Evolutionary conservation across 495 filamentous ascomycete genomes (phyloP).

Genomic region (Lophium mytilinum): DNA sequence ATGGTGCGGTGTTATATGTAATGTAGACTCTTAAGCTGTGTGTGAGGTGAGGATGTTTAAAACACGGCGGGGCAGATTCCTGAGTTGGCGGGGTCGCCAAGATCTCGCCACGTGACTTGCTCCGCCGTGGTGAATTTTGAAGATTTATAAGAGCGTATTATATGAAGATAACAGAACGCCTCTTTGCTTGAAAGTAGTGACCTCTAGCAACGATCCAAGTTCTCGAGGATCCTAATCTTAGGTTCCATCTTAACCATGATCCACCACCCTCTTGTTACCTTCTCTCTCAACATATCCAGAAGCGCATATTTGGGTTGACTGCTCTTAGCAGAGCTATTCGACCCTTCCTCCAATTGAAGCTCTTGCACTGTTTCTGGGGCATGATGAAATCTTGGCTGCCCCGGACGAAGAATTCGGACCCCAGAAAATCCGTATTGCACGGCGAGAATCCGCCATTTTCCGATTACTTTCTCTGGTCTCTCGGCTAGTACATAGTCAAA

Average conservation of each 20-base stretch:
- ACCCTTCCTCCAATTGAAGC: background rate
- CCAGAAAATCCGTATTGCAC: slow-evolving; percentile 65
- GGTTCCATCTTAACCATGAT: slow-evolving; percentile 50
- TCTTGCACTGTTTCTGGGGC: background rate
- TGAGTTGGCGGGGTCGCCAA: background rate
- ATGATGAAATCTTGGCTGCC: slow-evolving; percentile 19
- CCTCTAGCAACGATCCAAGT: background rate
- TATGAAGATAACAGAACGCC: no score
- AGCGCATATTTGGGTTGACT: background rate
- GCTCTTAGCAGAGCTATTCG: background rate
- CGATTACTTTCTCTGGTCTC: slow-evolving; percentile 49
- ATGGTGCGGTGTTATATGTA: background rate
- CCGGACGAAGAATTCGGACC: slow-evolving; percentile 54
- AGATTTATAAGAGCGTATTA: no score
- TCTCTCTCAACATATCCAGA: background rate
- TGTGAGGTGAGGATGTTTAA: no score
- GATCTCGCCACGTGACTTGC: no score
- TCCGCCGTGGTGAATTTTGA: no score
- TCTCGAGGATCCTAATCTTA: slow-evolving; percentile 30
- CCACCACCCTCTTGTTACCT: slow-evolving; percentile 20
- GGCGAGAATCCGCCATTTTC: slow-evolving; percentile 63
- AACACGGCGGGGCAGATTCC: no score
- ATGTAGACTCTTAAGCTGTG: no score
- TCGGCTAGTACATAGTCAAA: slow-evolving; percentile 81
- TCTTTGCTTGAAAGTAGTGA: no score